These are phyloP conservation scores for Neoascochyta sp. DNA, from an alignment of 2,329 filamentous ascomycete species.

Conservation along the genomic window DNA sequence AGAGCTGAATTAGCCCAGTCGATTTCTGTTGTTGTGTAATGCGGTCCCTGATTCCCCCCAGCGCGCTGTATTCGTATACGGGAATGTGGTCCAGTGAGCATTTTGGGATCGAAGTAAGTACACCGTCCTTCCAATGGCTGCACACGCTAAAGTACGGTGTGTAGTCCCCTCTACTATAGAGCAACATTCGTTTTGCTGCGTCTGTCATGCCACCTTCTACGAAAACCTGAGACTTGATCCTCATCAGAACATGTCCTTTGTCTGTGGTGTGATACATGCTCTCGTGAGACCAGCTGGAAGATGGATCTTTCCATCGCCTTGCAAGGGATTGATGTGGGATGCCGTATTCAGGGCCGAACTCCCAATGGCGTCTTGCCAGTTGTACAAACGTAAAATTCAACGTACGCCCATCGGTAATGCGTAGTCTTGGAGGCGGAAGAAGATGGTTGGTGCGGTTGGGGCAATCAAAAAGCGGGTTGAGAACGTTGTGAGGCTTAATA, in stretches of 20 bases:
- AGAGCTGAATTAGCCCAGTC: constrained; percentile 50
- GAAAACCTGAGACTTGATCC: constrained; percentile 54
- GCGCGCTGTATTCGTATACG: constrained; percentile 41
- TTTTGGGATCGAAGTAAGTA: constrained; percentile 59
- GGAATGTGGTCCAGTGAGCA: constrained; percentile 59
- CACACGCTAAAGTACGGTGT: constrained; percentile 61
- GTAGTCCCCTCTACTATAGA: constrained; percentile 60
- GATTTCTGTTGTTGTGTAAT: constrained; percentile 26
- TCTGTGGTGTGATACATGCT: constrained; percentile 52
- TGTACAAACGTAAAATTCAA: constrained; percentile 59
- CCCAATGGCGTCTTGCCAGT: constrained; percentile 50
- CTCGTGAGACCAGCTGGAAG: constrained; percentile 53
- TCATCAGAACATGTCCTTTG: constrained; percentile 54
- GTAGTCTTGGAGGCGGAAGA: constrained; percentile 51
- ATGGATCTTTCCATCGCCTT: constrained; percentile 53
- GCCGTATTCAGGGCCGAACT: constrained; percentile 44
- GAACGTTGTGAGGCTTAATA: constrained; percentile 51
- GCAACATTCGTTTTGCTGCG: constrained; percentile 52
- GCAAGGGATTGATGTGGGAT: constrained; percentile 39
- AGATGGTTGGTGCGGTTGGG: constrained; percentile 51
- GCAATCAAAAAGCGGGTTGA: constrained; percentile 57
- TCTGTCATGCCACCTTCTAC: constrained; percentile 50
- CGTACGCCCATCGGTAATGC: constrained; percentile 49
- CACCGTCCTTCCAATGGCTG: constrained; percentile 60
- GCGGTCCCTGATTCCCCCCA: constrained; percentile 39